Base-by-base conservation (phyloP, 257 asterid genomes). In the Cruciata laevipes region DNA sequence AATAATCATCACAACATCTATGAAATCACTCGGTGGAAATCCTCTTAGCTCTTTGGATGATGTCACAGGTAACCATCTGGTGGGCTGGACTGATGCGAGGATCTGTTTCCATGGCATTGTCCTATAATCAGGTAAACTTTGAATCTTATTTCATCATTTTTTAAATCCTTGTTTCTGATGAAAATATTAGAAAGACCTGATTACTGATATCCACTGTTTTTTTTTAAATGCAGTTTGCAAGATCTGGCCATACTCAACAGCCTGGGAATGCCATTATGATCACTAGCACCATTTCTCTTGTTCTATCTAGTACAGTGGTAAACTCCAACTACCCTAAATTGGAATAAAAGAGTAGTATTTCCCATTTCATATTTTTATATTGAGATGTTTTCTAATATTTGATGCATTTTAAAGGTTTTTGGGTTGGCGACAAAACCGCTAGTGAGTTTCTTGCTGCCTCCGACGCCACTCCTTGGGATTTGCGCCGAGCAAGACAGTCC, bases 71-170 rank as follows among this genome's bases (percentile, higher is more conserved):
- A 47, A 81, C 83, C 51, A 78, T 89, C 70, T 89, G 90, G 89
- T 89, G 95, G 95, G 84, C 96, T 77, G 97, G 97, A 72, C 81
- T 90, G 37, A 87, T 83, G 86, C 83, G 97, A 63, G 97, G 97
- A 9, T 88, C 97, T 16, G 95, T 90, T 21, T 88, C 96, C 14
- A 79, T 90, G 90, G 96, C 97, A 8, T 68, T 90, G 69, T 90
- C 90, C 74, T 88, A 90, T 78, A 86, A 83, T 77, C 95, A 90
- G 92, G 97, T 87, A 63, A 16, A n/a, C 57, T 2, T 14, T 18
- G 6, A 14, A 23, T 38, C 59, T 10, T 4, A 3, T 56, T 23
- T 4, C 12, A 21, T 53, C 7, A 33, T n/a, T 61, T 30, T 31
- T 27, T 2, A 8, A 21, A 32, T 31, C 13, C 66, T 27, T 60